Conservation (phyloP, 495 filamentous ascomycete species). For the Cenococcum geophilum region DNA sequence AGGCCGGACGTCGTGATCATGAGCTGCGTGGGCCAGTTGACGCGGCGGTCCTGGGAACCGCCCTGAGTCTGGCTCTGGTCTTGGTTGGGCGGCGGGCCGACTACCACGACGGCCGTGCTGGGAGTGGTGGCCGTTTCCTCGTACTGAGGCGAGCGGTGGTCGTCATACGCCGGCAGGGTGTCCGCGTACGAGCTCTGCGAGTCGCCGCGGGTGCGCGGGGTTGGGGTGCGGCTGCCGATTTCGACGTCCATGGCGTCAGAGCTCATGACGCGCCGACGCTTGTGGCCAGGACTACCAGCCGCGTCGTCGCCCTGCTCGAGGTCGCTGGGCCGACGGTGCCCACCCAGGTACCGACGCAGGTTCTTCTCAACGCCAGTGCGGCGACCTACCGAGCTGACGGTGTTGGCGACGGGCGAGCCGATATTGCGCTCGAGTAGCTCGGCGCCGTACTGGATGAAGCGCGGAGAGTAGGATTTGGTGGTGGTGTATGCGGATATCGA, state of each 20-base stretch:
- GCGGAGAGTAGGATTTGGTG: slow-evolving; percentile 80
- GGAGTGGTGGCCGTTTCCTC: slow-evolving; percentile 44
- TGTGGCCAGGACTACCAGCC: slow-evolving; percentile 47
- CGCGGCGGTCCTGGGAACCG: slow-evolving; percentile 37
- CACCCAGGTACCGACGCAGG: slow-evolving; percentile 67
- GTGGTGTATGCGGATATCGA: slow-evolving; percentile 74
- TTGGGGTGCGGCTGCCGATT: slow-evolving; percentile 39
- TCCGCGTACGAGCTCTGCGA: slow-evolving; percentile 54
- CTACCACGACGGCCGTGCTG: slow-evolving; percentile 16
- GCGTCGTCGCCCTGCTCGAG: slow-evolving; percentile 37
- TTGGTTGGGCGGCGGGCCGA: slow-evolving; percentile 12
- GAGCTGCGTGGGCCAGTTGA: slow-evolving; percentile 69
- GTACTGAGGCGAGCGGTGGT: slow-evolving; percentile 65
- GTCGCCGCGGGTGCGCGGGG: slow-evolving; percentile 22
- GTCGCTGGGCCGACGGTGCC: slow-evolving; percentile 39
- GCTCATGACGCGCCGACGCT: slow-evolving; percentile 57
- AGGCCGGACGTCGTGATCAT: slow-evolving; percentile 79
- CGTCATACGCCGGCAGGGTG: slow-evolving; percentile 73
- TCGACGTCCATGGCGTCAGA: slow-evolving; percentile 31
- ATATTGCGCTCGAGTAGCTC: slow-evolving; percentile 83
- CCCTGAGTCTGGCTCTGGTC: slow-evolving; percentile 13
- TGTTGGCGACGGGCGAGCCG: slow-evolving; percentile 70
- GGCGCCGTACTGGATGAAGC: slow-evolving; percentile 68
- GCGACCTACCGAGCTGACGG: slow-evolving; percentile 70
- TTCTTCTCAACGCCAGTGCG: slow-evolving; percentile 79